A percentile compares a stretch with the other conserved stretches of the same genome.
Evolutionary conservation across 1,284 basidiomycete species (phyloP).

Genomic region (Farysia itapuensis): DNA sequence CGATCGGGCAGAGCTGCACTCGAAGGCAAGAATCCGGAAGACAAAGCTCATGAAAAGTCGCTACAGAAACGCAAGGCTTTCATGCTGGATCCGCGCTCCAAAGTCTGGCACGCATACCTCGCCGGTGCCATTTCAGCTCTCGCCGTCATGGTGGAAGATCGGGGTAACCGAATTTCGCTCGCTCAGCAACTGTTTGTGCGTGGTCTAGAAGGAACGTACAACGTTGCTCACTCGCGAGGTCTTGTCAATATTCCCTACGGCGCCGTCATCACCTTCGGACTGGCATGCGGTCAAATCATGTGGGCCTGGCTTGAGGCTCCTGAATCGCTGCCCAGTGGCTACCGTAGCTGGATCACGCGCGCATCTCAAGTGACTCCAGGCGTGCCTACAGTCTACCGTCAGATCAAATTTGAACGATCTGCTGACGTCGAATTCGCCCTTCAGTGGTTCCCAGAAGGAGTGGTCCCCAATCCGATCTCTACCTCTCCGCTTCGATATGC

Average conservation of each 20-base stretch:
- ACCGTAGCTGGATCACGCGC: conserved; percentile 54
- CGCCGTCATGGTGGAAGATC: conserved; percentile 81
- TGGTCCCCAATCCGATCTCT: conserved; percentile 46
- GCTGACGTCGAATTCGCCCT: conserved; percentile 19
- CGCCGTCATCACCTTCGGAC: conserved; percentile 76
- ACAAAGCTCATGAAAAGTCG: conserved; percentile 33
- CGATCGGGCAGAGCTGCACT: conserved; percentile 35
- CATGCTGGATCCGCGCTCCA: conserved; percentile 51
- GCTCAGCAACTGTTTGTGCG: conserved; percentile 86
- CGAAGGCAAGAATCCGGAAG: conserved; percentile 39
- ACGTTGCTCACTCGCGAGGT: conserved; percentile 68
- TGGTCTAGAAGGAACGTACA: conserved; percentile 81
- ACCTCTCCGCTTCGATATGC: conserved; percentile 40
- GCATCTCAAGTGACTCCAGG: conserved; percentile 43
- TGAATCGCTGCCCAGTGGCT: conserved; percentile 40
- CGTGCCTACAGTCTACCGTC: conserved; percentile 15
- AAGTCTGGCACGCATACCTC: conserved; percentile 81
- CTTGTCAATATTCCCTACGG: conserved; percentile 76
- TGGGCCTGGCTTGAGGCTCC: conserved; percentile 72
- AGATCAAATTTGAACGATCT: conserved; percentile 13
- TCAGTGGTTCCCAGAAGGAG: conserved; percentile 45
- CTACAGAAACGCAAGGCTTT: conserved; percentile 50
- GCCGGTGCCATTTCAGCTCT: conserved; percentile 80
- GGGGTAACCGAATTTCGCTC: conserved; percentile 70
- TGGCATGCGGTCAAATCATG: conserved; percentile 78